phyloP scores from a whole-genome alignment of 192 early-diverging fungal species.

The Backusella luteola region DNA sequence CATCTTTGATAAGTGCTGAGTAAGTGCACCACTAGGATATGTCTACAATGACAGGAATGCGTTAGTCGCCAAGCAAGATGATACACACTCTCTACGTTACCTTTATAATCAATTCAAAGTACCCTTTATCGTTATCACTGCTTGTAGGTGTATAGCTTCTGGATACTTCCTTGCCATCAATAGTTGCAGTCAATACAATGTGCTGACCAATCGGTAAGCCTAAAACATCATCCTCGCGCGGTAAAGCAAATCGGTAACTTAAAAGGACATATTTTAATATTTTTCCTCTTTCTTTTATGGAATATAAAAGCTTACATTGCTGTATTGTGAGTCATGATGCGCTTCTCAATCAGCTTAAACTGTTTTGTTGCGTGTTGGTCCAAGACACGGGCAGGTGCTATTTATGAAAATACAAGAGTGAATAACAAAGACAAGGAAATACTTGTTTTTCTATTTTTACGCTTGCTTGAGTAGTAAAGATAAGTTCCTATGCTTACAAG shows the following conservation, averaged over 20 bases:
- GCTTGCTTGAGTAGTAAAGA: slow-evolving; percentile 1
- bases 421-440: not conserved
- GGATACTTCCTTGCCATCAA: slow-evolving; percentile 22
- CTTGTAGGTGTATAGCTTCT: slow-evolving; percentile 66
- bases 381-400: slow-evolving; percentile 14
- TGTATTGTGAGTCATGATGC: slow-evolving; percentile 14
- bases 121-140: slow-evolving; percentile 43
- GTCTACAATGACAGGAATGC: slow-evolving; percentile 1
- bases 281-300: not conserved
- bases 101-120: slow-evolving; percentile 75
- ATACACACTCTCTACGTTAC: not conserved
- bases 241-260: slow-evolving; percentile 83
- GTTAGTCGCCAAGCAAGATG: not conserved
- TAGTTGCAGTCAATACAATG: slow-evolving; percentile 15
- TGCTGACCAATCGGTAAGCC: slow-evolving; percentile 85
- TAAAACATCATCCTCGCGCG: slow-evolving; percentile 53
- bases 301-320: slow-evolving; percentile 13
- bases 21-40: slow-evolving; percentile 58
- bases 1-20: slow-evolving; percentile 49
- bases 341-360: slow-evolving; percentile 18
- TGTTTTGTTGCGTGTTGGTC: slow-evolving; percentile 22
- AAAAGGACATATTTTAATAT: not conserved
- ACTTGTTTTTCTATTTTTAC: not conserved
- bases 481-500: not conserved
- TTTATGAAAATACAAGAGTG: not conserved